Base-by-base conservation (phyloP, 2,329 filamentous ascomycete species). In the Colletotrichum simmondsii region DNA sequence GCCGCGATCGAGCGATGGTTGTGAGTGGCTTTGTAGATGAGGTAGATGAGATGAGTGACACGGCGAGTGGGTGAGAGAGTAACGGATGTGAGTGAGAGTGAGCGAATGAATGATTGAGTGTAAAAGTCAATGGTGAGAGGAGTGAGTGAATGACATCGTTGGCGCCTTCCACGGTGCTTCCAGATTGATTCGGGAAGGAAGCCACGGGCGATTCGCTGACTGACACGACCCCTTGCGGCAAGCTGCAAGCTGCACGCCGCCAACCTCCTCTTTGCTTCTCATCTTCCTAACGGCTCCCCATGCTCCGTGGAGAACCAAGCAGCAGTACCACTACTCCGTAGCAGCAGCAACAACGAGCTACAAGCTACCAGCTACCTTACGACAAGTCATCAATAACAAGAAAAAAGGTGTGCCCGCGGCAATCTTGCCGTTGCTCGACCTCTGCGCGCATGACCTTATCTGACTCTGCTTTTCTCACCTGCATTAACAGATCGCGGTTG, bases 171-270 rank as follows among this genome's bases (percentile, higher is more conserved):
- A 52, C 12, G 12, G 42, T 37, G 57, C 49, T 68, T 68, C 57
- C 16, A 68, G 42, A 28, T 68, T 46, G 26, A 30, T 60, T 65
- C 42, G 70, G 59, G 35, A 72, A 32, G 59, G 53, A 69, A 53
- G 32, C 30, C 70, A 69, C 46, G 65, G 59, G 70, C 65, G 59
- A 69, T 60, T 72, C 65, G 65, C 70, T 37, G 53, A 26, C 46
- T 37, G 49, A 28, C 61, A 24, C 26, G 28, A 26, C 26, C 60
- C 60, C 37, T 53, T 62, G 37, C n/a, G 30, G 46, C 46, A 63
- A 26, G 42, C 42, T 32, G 22, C 42, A 16, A 24, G 49, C 52
- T 54, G 52, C 52, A 54, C 42, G 42, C 42, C 42, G 42, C 46
- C 61, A 65, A 32, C 46, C 52, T 24, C 22, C 22, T 24, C 52